These are phyloP conservation scores for Gracilaria gracilis DNA, from an alignment of 23 red algal species.

Conservation along the genomic window DNA sequence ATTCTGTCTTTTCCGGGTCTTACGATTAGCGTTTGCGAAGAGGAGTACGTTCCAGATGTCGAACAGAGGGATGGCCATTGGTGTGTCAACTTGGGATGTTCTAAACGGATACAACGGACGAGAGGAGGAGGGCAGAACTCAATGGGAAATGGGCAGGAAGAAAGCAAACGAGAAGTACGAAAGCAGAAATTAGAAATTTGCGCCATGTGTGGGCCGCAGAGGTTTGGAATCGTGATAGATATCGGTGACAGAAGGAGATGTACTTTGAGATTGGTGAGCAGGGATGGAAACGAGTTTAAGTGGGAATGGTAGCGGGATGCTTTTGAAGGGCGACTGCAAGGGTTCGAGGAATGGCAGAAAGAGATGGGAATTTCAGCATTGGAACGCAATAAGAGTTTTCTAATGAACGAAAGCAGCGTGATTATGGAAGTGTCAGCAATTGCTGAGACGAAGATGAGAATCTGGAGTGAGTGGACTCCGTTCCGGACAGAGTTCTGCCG, in stretches of 20 bases:
- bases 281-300: not conserved
- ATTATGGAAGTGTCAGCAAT: not conserved
- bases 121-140: too few species aligned
- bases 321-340: not conserved
- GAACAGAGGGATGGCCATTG: too few species aligned
- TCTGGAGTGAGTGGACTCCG: constrained; percentile 13
- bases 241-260: not conserved
- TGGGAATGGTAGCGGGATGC: constrained; percentile 33
- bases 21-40: not conserved
- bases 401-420: not conserved
- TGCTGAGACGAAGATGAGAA: not conserved
- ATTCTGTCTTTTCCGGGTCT: not conserved
- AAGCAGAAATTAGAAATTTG: not conserved
- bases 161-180: not conserved
- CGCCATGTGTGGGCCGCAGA: constrained; percentile 26
- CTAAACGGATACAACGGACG: too few species aligned
- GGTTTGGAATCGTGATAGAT: not conserved
- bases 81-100: too few species aligned
- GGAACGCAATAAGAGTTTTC: not conserved
- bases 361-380: not conserved
- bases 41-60: not conserved
- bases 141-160: not conserved
- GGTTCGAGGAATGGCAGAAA: constrained; percentile 3
- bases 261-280: too few species aligned
- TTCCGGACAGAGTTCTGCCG: constrained; percentile 10